Evolutionary conservation across 345 rosid species (phyloP).

Genomic region (Hibiscus mutabilis): DNA sequence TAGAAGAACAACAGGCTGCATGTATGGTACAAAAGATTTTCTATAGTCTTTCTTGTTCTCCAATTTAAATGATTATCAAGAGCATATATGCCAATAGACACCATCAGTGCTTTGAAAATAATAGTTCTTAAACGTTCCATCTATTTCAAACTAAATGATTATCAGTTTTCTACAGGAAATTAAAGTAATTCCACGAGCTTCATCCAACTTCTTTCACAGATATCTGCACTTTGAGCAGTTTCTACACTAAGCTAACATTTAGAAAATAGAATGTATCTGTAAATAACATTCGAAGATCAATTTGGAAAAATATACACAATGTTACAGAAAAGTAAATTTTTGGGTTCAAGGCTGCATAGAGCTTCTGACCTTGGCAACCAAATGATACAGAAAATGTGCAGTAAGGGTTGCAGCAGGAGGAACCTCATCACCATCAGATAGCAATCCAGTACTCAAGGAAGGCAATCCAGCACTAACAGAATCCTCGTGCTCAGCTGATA

Average conservation of each 20-base stretch:
- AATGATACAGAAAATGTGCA: constrained; percentile 86
- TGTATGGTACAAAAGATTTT: not conserved
- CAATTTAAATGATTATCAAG: not conserved
- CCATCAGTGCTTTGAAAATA: not conserved
- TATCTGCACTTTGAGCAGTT: not conserved
- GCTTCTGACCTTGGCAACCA: constrained; percentile 65
- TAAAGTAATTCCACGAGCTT: not conserved
- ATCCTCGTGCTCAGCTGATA: constrained; percentile 62
- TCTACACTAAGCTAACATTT: not conserved
- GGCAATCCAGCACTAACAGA: constrained; percentile 86
- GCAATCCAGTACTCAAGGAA: constrained; percentile 56
- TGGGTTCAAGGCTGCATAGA: constrained; percentile 7
- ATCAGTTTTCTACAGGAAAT: not conserved
- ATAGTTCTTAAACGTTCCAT: not conserved
- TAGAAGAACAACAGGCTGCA: not conserved
- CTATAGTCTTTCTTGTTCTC: not conserved
- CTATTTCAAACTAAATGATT: not conserved
- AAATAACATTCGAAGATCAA: not conserved
- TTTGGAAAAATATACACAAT: not conserved
- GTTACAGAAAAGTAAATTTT: not conserved
- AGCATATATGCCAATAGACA: not conserved
- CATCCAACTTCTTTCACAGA: not conserved
- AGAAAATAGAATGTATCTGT: not conserved
- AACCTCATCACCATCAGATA: constrained; percentile 64
- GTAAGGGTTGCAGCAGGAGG: constrained; percentile 85